Base-by-base conservation (phyloP, 1,284 basidiomycete species). In the Irpex sp. region DNA sequence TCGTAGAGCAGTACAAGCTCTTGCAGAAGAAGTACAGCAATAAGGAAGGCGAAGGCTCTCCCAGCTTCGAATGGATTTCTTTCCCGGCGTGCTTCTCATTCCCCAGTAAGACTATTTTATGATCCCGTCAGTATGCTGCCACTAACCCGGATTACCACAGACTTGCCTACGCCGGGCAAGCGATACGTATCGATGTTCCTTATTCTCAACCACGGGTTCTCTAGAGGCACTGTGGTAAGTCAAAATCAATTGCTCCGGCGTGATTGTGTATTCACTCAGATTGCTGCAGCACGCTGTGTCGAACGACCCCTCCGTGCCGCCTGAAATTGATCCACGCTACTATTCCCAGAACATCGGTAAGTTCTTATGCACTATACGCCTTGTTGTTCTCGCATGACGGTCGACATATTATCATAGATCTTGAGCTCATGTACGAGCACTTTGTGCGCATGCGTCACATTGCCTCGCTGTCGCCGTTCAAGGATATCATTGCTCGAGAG, bases 281-380 rank as follows among this genome's bases (percentile, higher is more conserved):
- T 33, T 33, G 31, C n/a, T 54, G 8, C 58, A 76, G 77, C 79
- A 80, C 60, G 72, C 79, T 47, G 73, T 69, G 0, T 78, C 76
- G 1, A 68, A 67, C 35, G 74, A 83, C 66, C 80, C 81, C 0
- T 57, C 64, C 4, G 74, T 70, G 9, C 73, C 79, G 39, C 80
- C 83, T 0, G 72, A 73, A 17, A 74, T 84, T 31, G 79, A 84
- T 65, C 82, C 83, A 39, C 76, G 75, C 57, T 81, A 81, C 69
- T 82, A 83, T 68, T 79, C 79, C 56, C 70, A 81, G 49, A 72
- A 76, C 57, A 77, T 82, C 68, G 83, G 84, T 73, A 54, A 33
- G 67, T 56, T 17, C 37, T 58, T n/a, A 7, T 19, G 33, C 56
- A 11, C 2, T 47, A 53, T 31, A 11, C 19, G 9, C 31, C 17